Evolutionary conservation across 768 basidiomycete species (phyloP).

Genomic region (Rhizopogon vulgaris): DNA sequence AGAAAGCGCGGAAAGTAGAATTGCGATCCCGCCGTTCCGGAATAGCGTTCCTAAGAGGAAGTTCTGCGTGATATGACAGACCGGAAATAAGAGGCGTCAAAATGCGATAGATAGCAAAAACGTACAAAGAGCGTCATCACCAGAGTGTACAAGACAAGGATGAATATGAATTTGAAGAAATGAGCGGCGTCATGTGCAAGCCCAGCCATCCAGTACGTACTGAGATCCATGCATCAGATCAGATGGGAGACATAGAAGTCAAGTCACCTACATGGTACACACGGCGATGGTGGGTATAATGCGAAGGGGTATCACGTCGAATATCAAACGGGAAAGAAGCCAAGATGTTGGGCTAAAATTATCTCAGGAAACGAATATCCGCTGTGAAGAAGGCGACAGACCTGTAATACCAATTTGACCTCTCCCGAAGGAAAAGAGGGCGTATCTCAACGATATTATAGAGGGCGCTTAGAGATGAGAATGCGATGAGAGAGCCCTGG

Average conservation of each 20-base stretch:
- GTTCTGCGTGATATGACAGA: conserved; percentile 45
- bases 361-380: background rate
- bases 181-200: conserved; percentile 68
- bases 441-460: conserved; percentile 83
- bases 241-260: background rate
- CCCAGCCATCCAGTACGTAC: conserved; percentile 96
- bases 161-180: conserved; percentile 94
- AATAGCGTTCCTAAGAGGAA: conserved; percentile 84
- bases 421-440: conserved; percentile 84
- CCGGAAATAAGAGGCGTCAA: background rate
- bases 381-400: conserved; percentile 18
- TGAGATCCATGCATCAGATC: conserved; percentile 20
- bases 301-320: conserved; percentile 86
- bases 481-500: conserved; percentile 85
- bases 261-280: conserved; percentile 61
- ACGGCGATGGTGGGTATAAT: conserved; percentile 87
- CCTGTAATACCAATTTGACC: conserved; percentile 85
- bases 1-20: conserved; percentile 74
- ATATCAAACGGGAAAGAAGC: conserved; percentile 82
- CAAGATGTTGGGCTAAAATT: conserved; percentile 73
- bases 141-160: conserved; percentile 79
- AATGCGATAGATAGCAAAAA: conserved; percentile 5
- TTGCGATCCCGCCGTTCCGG: conserved; percentile 84
- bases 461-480: conserved; percentile 84
- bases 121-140: conserved; percentile 83